Conservation (phyloP, 2,329 filamentous ascomycete species). For the Aspergillus tubingensis region DNA sequence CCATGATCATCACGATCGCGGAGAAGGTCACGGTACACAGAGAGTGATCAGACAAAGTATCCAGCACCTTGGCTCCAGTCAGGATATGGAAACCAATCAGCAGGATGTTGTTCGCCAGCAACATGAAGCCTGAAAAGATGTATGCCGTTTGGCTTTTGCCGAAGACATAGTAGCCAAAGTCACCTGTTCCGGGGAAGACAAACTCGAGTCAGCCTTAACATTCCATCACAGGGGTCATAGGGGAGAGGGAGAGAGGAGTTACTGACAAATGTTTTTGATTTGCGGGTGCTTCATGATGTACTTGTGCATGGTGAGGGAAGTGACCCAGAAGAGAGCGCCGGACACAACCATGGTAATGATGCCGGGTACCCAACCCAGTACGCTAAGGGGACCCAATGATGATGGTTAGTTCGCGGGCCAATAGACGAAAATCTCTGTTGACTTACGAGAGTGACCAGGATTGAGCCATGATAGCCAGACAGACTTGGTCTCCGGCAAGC, state of each 20-base stretch:
- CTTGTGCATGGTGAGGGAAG: constrained; percentile 54
- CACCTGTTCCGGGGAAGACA: neutral
- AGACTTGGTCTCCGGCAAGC: constrained; percentile 53
- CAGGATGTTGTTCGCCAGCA: constrained; percentile 56
- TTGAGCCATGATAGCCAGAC: constrained; percentile 55
- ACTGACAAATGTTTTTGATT: constrained; percentile 52
- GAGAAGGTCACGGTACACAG: constrained; percentile 53
- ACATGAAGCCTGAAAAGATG: constrained; percentile 11
- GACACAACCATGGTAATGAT: constrained; percentile 43
- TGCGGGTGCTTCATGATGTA: constrained; percentile 56
- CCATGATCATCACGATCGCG: constrained; percentile 50
- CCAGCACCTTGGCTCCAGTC: constrained; percentile 53
- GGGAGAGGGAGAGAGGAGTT: neutral
- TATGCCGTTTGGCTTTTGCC: constrained; percentile 2
- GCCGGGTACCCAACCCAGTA: constrained; percentile 6
- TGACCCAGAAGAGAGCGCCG: constrained; percentile 51
- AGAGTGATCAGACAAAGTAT: constrained; percentile 53
- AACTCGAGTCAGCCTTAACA: neutral
- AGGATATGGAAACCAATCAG: constrained; percentile 55
- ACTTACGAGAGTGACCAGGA: constrained; percentile 52
- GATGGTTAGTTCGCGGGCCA: neutral
- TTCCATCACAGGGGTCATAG: no score
- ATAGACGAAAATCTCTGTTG: no score
- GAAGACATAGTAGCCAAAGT: constrained; percentile 9
- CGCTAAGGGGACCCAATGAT: neutral